phyloP scores from a whole-genome alignment of 352 stramenopile species.

The Phytophthora pinifolia region DNA sequence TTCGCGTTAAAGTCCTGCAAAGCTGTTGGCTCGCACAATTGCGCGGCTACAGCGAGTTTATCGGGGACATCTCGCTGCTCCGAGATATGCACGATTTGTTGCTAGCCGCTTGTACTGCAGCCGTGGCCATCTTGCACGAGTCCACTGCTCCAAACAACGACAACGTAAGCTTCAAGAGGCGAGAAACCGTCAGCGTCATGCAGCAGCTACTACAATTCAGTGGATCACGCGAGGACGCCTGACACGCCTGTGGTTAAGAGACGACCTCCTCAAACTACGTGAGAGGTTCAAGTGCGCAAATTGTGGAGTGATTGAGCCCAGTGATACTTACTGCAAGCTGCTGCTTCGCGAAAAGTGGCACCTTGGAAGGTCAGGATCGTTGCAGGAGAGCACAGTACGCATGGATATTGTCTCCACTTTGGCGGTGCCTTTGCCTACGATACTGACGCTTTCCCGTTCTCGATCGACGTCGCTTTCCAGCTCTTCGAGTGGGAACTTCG shows the following conservation, averaged over 20 bases:
- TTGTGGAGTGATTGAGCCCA: constrained; percentile 57
- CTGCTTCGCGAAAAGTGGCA: constrained; percentile 22
- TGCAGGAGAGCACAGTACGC: neutral
- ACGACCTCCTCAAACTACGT: constrained; percentile 31
- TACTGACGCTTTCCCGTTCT: neutral
- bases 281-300: constrained; percentile 60
- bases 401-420: neutral
- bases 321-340: constrained; percentile 61
- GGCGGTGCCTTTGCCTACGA: neutral
- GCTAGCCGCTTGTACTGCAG: neutral
- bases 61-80: neutral
- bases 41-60: constrained; percentile 15
- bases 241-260: constrained; percentile 21
- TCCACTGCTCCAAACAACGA: neutral
- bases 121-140: constrained; percentile 10
- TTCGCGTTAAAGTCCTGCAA: neutral
- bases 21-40: constrained; percentile 1
- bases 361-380: neutral
- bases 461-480: neutral
- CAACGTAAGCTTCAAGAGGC: constrained; percentile 3
- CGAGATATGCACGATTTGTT: neutral
- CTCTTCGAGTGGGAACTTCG: neutral
- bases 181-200: neutral
- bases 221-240: constrained; percentile 22
- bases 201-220: constrained; percentile 36